Conservation (phyloP, 2,329 filamentous ascomycete species). For the Stemphylium vesicarium region DNA sequence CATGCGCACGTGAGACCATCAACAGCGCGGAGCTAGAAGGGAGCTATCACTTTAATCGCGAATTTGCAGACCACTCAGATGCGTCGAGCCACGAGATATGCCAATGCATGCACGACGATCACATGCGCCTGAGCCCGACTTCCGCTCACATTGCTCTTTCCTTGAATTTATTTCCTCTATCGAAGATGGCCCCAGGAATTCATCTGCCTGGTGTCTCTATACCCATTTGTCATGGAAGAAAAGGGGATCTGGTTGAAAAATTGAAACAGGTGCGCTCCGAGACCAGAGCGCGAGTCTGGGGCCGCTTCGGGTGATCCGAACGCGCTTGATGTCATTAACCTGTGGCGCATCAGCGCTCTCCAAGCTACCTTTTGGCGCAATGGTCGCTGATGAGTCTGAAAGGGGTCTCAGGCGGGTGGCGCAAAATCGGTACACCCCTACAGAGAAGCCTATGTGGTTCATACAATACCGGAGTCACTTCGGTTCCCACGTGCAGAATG, state of each 20-base stretch:
- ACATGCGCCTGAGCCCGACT: not conserved
- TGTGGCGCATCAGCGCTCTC: not conserved
- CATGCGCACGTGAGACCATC: not conserved
- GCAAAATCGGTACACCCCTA: slow-evolving; percentile 2
- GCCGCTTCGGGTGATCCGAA: not conserved
- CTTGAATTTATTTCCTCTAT: not conserved
- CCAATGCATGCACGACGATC: not conserved
- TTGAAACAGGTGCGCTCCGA: not conserved
- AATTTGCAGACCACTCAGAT: not conserved
- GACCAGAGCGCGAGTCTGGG: not conserved
- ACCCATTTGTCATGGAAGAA: not conserved
- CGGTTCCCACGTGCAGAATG: slow-evolving; percentile 1
- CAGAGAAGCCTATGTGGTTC: not conserved
- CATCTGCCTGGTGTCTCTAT: not conserved
- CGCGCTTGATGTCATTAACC: not conserved
- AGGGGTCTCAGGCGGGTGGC: not conserved
- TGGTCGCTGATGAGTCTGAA: not conserved
- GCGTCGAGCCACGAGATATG: not conserved
- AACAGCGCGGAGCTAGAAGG: not conserved
- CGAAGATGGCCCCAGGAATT: not conserved
- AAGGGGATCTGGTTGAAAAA: not conserved
- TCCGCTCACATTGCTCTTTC: not conserved
- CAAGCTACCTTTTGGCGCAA: not conserved
- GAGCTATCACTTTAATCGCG: not conserved
- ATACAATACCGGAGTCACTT: slow-evolving; percentile 9